These are phyloP conservation scores for Apiospora phragmitis DNA, from an alignment of 2,329 filamentous ascomycete species.

Conservation along the genomic window DNA sequence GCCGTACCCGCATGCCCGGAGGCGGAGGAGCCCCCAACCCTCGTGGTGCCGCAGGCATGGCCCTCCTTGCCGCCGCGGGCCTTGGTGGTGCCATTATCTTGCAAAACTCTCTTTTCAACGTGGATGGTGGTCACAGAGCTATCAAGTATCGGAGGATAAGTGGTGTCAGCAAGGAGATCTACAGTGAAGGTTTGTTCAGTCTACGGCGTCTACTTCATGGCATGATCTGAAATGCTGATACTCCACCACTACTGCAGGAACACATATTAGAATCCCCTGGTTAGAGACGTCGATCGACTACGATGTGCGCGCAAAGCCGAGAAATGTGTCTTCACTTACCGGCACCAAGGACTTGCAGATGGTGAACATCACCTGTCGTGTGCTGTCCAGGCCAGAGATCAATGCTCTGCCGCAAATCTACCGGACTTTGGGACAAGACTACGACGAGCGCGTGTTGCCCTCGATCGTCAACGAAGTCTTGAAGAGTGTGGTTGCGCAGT, in stretches of 20 bases:
- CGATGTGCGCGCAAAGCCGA: slow-evolving; percentile 95
- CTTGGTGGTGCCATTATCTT: slow-evolving; percentile 53
- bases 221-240: neutral
- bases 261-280: slow-evolving; percentile 93
- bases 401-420: slow-evolving; percentile 95
- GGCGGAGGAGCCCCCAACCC: slow-evolving; percentile 41
- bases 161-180: slow-evolving; percentile 96
- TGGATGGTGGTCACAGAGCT: slow-evolving; percentile 96
- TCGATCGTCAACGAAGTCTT: slow-evolving; percentile 98
- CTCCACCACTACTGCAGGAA: slow-evolving; percentile 55
- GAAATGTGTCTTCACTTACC: slow-evolving; percentile 94
- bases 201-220: slow-evolving; percentile 1
- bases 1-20: slow-evolving; percentile 28
- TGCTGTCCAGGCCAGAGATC: slow-evolving; percentile 87
- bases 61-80: slow-evolving; percentile 41
- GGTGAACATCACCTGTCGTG: slow-evolving; percentile 99
- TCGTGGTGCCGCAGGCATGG: slow-evolving; percentile 40
- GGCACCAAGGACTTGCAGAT: slow-evolving; percentile 99
- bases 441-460: slow-evolving; percentile 93
- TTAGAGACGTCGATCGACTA: slow-evolving; percentile 96
- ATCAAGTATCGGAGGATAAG: slow-evolving; percentile 96
- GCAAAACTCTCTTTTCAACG: slow-evolving; percentile 70
- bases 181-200: slow-evolving; percentile 72
- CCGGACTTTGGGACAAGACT: slow-evolving; percentile 90
- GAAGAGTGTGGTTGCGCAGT: slow-evolving; percentile 98